phyloP scores from a whole-genome alignment of 192 early-diverging fungal species.

The Chytriomyces confervae region DNA sequence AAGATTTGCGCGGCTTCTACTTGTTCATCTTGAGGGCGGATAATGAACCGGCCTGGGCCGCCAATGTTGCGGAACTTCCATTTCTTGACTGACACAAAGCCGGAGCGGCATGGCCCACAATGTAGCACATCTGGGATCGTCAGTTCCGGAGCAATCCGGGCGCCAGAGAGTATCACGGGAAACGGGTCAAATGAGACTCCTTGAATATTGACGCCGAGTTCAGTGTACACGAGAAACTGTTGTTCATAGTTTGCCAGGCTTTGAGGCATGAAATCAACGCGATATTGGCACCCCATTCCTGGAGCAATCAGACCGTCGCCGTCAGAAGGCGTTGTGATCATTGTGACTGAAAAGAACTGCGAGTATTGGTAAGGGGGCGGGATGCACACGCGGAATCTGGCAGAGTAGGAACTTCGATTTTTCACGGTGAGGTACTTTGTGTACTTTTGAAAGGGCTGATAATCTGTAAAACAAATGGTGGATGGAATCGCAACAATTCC shows the following conservation, averaged over 20 bases:
- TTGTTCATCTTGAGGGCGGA: conserved; percentile 32
- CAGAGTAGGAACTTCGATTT: conserved; percentile 49
- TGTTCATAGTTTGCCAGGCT: conserved; percentile 49
- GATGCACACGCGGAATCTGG: conserved; percentile 46
- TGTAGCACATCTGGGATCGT: conserved; percentile 51
- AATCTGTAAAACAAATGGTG: conserved; percentile 48
- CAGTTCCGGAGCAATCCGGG: conserved; percentile 44
- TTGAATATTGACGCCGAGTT: conserved; percentile 12
- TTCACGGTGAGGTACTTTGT: conserved; percentile 49
- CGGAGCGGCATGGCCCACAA: conserved; percentile 53
- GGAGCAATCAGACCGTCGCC: conserved; percentile 54
- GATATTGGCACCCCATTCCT: conserved; percentile 50
- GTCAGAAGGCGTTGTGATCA: conserved; percentile 40
- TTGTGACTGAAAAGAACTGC: conserved; percentile 39
- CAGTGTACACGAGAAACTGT: conserved; percentile 49
- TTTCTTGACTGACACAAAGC: conserved; percentile 36
- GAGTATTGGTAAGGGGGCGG: conserved; percentile 49
- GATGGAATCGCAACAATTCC: conserved; percentile 51
- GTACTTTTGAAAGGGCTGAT: conserved; percentile 53
- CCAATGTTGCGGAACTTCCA: conserved; percentile 53
- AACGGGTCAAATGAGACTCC: conserved; percentile 19
- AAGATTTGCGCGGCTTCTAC: conserved; percentile 46
- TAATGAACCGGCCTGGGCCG: conserved; percentile 51
- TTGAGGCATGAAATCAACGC: conserved; percentile 51
- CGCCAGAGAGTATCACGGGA: conserved; percentile 47